phyloP scores from a whole-genome alignment of 2,329 filamentous ascomycete species.

The Cordyceps javanica region DNA sequence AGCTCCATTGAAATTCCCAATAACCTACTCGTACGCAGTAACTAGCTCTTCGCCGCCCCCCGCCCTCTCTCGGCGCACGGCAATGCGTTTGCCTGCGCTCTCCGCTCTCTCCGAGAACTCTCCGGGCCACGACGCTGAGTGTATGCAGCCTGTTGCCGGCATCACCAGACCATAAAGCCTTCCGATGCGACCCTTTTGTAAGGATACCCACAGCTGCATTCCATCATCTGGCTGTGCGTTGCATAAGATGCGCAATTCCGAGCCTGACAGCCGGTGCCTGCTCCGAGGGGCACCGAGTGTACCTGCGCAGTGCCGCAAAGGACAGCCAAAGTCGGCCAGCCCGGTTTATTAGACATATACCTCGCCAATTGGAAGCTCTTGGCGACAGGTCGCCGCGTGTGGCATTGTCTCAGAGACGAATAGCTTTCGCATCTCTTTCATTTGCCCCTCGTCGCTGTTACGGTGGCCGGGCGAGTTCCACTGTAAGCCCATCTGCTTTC shows the following conservation, averaged over 20 bases:
- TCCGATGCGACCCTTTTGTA: not conserved
- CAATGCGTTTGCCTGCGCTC: not conserved
- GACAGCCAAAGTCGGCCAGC: not conserved
- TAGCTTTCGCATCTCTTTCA: not conserved
- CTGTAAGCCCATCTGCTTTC: not conserved
- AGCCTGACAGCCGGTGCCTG: not conserved
- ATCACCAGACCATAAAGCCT: not conserved
- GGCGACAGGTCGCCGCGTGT: not conserved
- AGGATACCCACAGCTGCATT: constrained; percentile 3
- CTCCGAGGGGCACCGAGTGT: not conserved
- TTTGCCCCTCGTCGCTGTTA: not conserved
- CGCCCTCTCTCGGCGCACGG: not conserved
- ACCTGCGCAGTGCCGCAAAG: not conserved
- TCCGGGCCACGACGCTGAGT: not conserved
- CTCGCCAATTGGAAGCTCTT: no score
- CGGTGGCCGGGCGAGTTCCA: not conserved
- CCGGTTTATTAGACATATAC: no score
- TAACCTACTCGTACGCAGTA: no score
- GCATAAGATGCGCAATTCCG: constrained; percentile 5
- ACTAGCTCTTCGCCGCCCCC: not conserved
- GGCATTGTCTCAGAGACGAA: not conserved
- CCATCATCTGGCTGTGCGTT: not conserved
- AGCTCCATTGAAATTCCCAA: not conserved
- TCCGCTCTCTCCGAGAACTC: constrained; percentile 6
- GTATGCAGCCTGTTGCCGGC: not conserved